Evolutionary conservation across 352 stramenopile species (phyloP), one percentile per base, ranked within the genome.

Genomic region (Globisporangium sylvaticum): DNA sequence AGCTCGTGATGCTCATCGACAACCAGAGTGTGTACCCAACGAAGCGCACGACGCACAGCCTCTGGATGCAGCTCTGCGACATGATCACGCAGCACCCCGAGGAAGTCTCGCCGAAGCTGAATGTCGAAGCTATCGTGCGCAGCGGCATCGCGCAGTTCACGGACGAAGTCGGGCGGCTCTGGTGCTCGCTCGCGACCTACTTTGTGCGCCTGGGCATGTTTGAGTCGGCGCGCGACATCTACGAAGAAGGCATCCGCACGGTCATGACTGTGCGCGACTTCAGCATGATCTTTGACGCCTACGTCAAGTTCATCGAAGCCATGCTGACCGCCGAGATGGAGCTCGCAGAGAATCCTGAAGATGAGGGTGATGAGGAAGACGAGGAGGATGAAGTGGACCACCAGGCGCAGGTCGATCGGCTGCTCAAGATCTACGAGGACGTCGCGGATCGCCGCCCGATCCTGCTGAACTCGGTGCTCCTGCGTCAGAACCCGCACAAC

Each of bases 401-500:
- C 62, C 81, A 97, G 65, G 68, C 68, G 5, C 77, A 90, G 54
- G 82, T 94, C 5, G 86, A 96, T 63, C 80, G 87, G 2, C 67
- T 96, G 55, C 73, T 91, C 42, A 91, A 97, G 67, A 79, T 95
- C 57, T 95, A 96, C 64, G 90, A 90, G 55, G 86, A 99, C 74
- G 87, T 99, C 55, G 97, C 98, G 8, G 90, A 97, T 56, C 87
- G 95, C 44, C 88, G 97, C 8, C 97, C 97, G 1, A 65, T 99
- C 55, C 75, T 99, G 31, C 84, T 97, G 1, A 96, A 96, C 70
- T 95, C 90, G 32, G 98, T 99, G 37, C 72, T 99, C 50, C 77
- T 99, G 52, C 89, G 97, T 22, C 97, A 99, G 74, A 99, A 99
- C 78, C 97, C 97, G 12, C 92, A 99, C 74, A 98, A 99, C 67